Evolutionary conservation across 1,284 basidiomycete species (phyloP).

Genomic region (Laetiporus sulphureus): DNA sequence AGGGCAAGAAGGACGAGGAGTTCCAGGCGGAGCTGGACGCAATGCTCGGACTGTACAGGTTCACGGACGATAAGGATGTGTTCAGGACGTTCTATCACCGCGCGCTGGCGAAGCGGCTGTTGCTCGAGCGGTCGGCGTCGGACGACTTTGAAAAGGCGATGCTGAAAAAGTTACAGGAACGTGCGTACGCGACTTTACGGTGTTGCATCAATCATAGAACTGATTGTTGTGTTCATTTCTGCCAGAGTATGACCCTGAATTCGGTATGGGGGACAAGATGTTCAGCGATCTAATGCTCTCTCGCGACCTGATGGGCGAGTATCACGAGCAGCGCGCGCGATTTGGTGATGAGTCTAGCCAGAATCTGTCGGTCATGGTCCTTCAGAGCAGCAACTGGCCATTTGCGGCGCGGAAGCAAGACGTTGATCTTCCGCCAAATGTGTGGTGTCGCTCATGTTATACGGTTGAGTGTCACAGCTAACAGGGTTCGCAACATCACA

Average conservation of each 20-base stretch:
- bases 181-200: conserved; percentile 41
- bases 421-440: conserved; percentile 45
- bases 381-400: conserved; percentile 75
- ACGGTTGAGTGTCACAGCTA: not conserved
- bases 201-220: too few species aligned
- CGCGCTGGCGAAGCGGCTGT: conserved; percentile 81
- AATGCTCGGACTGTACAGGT: conserved; percentile 82
- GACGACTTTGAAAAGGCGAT: conserved; percentile 90
- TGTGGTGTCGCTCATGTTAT: conserved; percentile 24
- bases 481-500: conserved; percentile 21
- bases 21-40: conserved; percentile 70
- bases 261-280: conserved; percentile 86
- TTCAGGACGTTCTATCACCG: conserved; percentile 95
- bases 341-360: conserved; percentile 15
- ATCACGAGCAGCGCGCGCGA: conserved; percentile 29
- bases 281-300: conserved; percentile 81
- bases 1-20: conserved; percentile 59
- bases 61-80: conserved; percentile 87
- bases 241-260: conserved; percentile 82
- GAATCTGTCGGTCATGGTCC: conserved; percentile 60
- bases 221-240: not conserved
- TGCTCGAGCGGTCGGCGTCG: conserved; percentile 83
- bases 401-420: conserved; percentile 47
- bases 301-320: conserved; percentile 58
- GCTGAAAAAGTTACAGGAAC: conserved; percentile 82